phyloP scores from a whole-genome alignment of 2,329 filamentous ascomycete species.

The Fusarium penzigii region DNA sequence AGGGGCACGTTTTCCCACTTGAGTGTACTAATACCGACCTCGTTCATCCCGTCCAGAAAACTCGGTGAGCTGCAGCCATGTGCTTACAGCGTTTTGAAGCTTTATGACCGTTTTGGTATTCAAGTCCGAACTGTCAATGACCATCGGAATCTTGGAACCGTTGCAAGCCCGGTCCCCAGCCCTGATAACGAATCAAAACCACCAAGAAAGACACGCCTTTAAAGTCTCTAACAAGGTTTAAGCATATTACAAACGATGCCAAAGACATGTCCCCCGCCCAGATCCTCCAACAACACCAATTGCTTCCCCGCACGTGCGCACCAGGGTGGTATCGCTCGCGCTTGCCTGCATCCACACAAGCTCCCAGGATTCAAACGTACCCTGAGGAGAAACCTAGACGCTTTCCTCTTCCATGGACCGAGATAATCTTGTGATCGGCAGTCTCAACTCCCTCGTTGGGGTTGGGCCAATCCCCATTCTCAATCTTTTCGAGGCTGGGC shows the following conservation, averaged over 20 bases:
- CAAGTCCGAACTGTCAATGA: no score
- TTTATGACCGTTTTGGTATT: no score
- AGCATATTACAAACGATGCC: slow-evolving; percentile 5
- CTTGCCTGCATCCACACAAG: slow-evolving; percentile 4
- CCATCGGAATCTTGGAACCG: no score
- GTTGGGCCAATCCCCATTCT: slow-evolving; percentile 15
- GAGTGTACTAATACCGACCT: no score
- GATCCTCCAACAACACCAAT: slow-evolving; percentile 21
- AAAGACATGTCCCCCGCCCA: slow-evolving; percentile 10
- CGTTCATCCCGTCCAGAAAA: no score
- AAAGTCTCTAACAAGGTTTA: no score
- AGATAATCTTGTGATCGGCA: slow-evolving; percentile 22
- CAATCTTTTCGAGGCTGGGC: slow-evolving; percentile 16
- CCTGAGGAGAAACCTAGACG: slow-evolving; percentile 1
- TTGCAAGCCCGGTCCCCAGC: no score
- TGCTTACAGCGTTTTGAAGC: no score
- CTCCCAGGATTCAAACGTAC: not conserved
- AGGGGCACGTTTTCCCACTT: no score
- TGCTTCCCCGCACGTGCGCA: slow-evolving; percentile 25
- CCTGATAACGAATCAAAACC: no score
- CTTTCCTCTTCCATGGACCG: slow-evolving; percentile 10
- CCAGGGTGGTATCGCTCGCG: slow-evolving; percentile 8
- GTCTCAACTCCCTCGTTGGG: slow-evolving; percentile 12
- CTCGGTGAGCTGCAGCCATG: no score
- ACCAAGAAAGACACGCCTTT: no score